Conservation (phyloP, 305 asterid genomes). For the Fraxinus greggii region DNA sequence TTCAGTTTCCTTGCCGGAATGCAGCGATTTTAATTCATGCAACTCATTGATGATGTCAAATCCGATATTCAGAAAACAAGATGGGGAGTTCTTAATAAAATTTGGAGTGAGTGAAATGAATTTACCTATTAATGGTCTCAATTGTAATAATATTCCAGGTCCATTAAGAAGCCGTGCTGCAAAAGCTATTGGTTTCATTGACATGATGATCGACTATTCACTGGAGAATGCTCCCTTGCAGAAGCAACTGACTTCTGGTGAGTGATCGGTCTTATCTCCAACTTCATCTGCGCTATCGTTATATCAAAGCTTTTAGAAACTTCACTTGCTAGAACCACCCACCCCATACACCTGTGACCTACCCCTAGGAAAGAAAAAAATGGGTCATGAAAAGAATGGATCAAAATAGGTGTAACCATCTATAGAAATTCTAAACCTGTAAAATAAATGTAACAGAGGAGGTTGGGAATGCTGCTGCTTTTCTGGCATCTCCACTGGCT, state of each 20-base stretch:
- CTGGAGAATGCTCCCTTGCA: slow-evolving; percentile 79
- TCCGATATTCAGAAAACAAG: background rate
- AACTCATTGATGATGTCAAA: no score
- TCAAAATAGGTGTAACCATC: no score
- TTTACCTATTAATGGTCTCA: background rate
- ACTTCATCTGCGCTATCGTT: background rate
- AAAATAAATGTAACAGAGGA: slow-evolving; percentile 57
- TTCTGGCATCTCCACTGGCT: slow-evolving; percentile 82
- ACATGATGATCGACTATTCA: slow-evolving; percentile 91
- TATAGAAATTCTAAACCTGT: no score
- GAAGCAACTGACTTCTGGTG: slow-evolving; percentile 46
- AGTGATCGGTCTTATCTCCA: background rate
- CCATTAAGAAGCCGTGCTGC: slow-evolving; percentile 72
- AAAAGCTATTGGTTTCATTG: slow-evolving; percentile 88
- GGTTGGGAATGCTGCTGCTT: slow-evolving; percentile 88
- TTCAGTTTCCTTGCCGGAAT: background rate
- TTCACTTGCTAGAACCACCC: background rate
- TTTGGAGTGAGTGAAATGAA: background rate
- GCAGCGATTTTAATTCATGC: background rate
- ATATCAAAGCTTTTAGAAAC: background rate
- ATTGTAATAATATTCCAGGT: slow-evolving; percentile 37
- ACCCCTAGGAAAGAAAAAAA: no score
- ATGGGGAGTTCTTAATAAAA: background rate
- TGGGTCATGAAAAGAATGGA: no score
- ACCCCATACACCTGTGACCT: no score